A percentile compares a stretch with the other conserved stretches of the same genome.
phyloP scores from a whole-genome alignment of 164 flowering plant genomes.

The Piper longum region DNA sequence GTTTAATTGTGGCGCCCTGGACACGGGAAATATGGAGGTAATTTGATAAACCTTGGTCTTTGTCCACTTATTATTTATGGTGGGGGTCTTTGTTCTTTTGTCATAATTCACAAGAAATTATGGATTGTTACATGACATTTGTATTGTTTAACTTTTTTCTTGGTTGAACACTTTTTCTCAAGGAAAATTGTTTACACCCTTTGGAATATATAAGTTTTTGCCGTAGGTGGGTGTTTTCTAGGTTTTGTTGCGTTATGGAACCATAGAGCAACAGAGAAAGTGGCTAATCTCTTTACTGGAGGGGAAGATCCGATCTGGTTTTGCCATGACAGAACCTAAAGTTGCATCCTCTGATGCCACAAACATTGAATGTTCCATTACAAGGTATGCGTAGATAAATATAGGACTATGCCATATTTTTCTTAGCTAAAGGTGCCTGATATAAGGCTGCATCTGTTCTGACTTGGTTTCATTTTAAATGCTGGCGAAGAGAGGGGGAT shows the following conservation, averaged over 20 bases:
- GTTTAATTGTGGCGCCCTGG: constrained; percentile 93
- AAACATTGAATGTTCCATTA: constrained; percentile 86
- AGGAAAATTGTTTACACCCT: neutral
- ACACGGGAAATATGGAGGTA: constrained; percentile 99
- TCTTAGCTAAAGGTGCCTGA: neutral
- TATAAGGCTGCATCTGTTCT: neutral
- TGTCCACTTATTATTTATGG: neutral
- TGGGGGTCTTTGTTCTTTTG: neutral
- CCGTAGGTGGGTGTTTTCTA: constrained; percentile 5
- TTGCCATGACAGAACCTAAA: constrained; percentile 98
- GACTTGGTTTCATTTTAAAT: neutral
- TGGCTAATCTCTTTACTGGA: constrained; percentile 95
- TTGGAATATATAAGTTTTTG: too few species aligned
- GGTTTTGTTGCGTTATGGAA: constrained; percentile 91
- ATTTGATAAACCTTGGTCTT: neutral
- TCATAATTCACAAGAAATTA: too few species aligned
- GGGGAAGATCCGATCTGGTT: constrained; percentile 84
- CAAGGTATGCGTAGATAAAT: constrained; percentile 28
- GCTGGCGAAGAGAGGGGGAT: constrained; percentile 55
- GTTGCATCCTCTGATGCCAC: constrained; percentile 99
- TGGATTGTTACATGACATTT: too few species aligned
- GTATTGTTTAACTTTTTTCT: too few species aligned
- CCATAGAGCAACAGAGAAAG: constrained; percentile 57
- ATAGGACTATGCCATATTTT: neutral
- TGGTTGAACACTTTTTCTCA: neutral